Evolutionary conservation across 2,329 filamentous ascomycete genomes (phyloP), one percentile per base, ranked within the genome.

Genomic region (Talaromyces sp.): DNA sequence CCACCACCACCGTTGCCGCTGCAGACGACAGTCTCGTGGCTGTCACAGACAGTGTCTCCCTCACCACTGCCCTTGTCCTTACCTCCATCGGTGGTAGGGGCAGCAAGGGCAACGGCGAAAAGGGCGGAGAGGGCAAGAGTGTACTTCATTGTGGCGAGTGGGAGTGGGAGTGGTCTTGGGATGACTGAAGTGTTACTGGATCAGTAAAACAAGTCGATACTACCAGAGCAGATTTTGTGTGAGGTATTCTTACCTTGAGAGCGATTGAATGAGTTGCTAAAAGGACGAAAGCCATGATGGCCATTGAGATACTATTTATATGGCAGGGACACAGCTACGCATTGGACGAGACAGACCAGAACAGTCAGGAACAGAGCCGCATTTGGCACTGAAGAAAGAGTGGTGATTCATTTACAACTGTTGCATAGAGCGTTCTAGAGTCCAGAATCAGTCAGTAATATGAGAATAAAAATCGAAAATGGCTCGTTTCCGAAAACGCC

Each of bases 1-100:
- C 54, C 56, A 13, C 42, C 56, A 9, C 47, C 33, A n/a, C 53
- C 56, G 33, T 56, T 52, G 1, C 13, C 44, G 5, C 8, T 19
- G 54, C 56, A 58, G 35, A 58, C 56, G 7, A 56, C 50, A 3
- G 22, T 50, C 41, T 56, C 40, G 32, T 46, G 30, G 30, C 27
- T 50, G 8, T 47, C 33, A 40, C 51, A 49, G 33, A 37, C 9
- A 13, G 42, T 46, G 14, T 22, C 24, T n/a, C 3, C 5, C 19
- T 40, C 37, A 14, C n/a, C 22, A 4, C 22, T 17, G 13, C n/a
- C 22, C 9, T 43, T 17, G 39, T 20, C 9, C n/a, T 30, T 32
- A 27, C 11, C 0, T n/a, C 41, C 42, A 2, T 44, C 29, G 16
- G 3, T 11, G 27, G 24, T 33, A 22, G 22, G 20, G 17, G 24